A percentile compares a stretch with the other conserved stretches of the same genome.
phyloP scores from a whole-genome alignment of 2,329 filamentous ascomycete species.

The Teratosphaeria pseudoeucalypti region DNA sequence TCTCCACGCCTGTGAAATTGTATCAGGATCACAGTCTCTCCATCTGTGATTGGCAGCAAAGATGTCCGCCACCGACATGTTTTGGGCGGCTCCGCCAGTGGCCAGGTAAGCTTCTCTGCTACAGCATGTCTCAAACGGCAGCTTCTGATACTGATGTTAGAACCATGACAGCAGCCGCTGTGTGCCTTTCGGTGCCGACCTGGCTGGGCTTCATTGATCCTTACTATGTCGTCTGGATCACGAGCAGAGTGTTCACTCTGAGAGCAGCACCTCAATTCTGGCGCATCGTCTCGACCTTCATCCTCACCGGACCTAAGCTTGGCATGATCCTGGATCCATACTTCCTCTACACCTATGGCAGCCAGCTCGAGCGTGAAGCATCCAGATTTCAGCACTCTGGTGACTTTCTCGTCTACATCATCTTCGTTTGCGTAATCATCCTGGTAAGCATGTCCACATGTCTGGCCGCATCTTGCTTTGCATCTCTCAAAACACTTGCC shows the following conservation, averaged over 20 bases:
- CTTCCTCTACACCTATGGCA: slow-evolving; percentile 69
- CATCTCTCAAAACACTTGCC: slow-evolving; percentile 12
- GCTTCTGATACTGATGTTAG: slow-evolving; percentile 47
- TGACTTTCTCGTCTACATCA: slow-evolving; percentile 69
- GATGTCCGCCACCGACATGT: slow-evolving; percentile 27
- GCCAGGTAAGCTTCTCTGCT: slow-evolving; percentile 43
- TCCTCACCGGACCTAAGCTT: slow-evolving; percentile 46
- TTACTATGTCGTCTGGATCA: slow-evolving; percentile 46
- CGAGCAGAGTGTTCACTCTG: slow-evolving; percentile 34
- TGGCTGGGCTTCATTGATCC: slow-evolving; percentile 47
- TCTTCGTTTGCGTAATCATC: slow-evolving; percentile 61
- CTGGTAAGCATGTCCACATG: slow-evolving; percentile 54
- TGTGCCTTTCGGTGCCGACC: slow-evolving; percentile 52
- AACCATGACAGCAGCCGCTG: slow-evolving; percentile 55
- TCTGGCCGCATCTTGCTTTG: slow-evolving; percentile 9
- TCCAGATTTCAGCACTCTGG: slow-evolving; percentile 64
- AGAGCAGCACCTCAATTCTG: slow-evolving; percentile 50
- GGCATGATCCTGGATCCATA: slow-evolving; percentile 63
- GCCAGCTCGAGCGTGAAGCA: slow-evolving; percentile 60
- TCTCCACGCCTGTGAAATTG: neutral
- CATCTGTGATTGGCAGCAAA: neutral
- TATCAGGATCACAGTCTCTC: neutral
- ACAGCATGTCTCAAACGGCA: slow-evolving; percentile 1
- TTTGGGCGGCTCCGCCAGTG: slow-evolving; percentile 57
- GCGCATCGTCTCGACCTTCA: slow-evolving; percentile 48